Conservation (phyloP, 441 rosid species). For the Melastoma candidum region DNA sequence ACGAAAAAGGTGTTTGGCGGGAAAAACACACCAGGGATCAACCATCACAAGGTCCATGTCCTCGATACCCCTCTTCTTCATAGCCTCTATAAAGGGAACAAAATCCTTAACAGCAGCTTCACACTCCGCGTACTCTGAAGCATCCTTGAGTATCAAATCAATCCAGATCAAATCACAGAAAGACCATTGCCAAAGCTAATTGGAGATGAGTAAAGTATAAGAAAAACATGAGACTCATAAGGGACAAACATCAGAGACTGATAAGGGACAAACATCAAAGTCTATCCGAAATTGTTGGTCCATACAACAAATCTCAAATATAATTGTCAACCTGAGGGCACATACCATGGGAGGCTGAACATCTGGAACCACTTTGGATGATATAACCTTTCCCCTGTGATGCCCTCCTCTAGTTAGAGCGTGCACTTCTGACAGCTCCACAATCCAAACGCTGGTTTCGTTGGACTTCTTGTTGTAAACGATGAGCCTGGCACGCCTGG, state of each 20-base stretch:
- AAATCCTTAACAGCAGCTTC: slow-evolving; percentile 77
- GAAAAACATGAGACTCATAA: too few relatives aligned
- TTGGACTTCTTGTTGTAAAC: slow-evolving; percentile 73
- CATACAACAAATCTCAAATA: not conserved
- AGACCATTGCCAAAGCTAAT: not conserved
- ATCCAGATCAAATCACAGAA: slow-evolving; percentile 6
- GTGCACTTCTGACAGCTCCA: slow-evolving; percentile 75
- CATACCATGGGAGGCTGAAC: slow-evolving; percentile 89
- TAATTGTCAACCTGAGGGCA: slow-evolving; percentile 1
- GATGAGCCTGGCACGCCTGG: slow-evolving; percentile 64
- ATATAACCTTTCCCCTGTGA: slow-evolving; percentile 79
- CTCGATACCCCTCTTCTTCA: slow-evolving; percentile 81
- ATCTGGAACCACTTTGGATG: slow-evolving; percentile 57
- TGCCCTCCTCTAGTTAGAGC: slow-evolving; percentile 84
- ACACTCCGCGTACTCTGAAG: slow-evolving; percentile 79
- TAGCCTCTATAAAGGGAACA: slow-evolving; percentile 73
- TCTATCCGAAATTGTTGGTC: too few relatives aligned
- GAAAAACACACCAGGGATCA: slow-evolving; percentile 55
- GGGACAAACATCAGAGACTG: too few relatives aligned
- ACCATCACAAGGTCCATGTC: slow-evolving; percentile 92
- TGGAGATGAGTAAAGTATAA: too few relatives aligned
- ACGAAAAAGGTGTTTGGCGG: not conserved
- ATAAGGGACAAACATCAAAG: too few relatives aligned
- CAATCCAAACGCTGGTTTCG: slow-evolving; percentile 73
- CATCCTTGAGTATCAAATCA: slow-evolving; percentile 41